phyloP scores from a whole-genome alignment of 1,139 yeast species.

The Saccharomyces pastorianus region DNA sequence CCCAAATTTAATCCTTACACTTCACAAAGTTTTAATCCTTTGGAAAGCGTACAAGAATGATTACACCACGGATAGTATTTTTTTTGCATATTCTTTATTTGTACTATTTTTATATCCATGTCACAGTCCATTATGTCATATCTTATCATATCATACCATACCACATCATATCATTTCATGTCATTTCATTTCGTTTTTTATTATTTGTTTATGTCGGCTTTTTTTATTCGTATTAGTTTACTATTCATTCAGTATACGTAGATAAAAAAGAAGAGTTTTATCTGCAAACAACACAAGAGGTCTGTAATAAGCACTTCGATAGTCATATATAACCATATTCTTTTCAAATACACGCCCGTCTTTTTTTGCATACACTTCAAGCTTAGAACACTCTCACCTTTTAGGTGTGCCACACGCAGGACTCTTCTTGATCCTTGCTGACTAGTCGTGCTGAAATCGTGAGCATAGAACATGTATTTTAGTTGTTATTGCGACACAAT shows the following conservation, averaged over 20 bases:
- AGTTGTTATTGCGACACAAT: neutral
- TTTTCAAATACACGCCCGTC: neutral
- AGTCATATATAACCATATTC: neutral
- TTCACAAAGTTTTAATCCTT: conserved; percentile 33
- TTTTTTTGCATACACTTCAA: neutral
- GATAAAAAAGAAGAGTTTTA: neutral
- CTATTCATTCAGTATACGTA: neutral
- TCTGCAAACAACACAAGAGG: conserved; percentile 1
- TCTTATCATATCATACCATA: neutral
- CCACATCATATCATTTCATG: neutral
- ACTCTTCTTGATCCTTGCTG: neutral
- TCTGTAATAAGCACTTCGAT: neutral
- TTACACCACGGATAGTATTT: neutral
- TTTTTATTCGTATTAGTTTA: neutral
- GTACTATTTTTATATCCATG: neutral
- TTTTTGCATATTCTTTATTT: neutral
- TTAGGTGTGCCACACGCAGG: neutral
- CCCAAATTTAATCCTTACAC: conserved; percentile 23
- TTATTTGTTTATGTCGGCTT: neutral
- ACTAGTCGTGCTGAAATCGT: neutral
- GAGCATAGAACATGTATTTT: neutral
- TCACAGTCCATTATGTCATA: neutral
- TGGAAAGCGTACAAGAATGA: conserved; percentile 7
- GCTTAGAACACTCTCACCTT: neutral
- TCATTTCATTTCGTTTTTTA: neutral